A percentile compares a stretch with the other conserved stretches of the same genome.
phyloP scores from a whole-genome alignment of 805 yeast species.

The Metschnikowia vanudenii region DNA sequence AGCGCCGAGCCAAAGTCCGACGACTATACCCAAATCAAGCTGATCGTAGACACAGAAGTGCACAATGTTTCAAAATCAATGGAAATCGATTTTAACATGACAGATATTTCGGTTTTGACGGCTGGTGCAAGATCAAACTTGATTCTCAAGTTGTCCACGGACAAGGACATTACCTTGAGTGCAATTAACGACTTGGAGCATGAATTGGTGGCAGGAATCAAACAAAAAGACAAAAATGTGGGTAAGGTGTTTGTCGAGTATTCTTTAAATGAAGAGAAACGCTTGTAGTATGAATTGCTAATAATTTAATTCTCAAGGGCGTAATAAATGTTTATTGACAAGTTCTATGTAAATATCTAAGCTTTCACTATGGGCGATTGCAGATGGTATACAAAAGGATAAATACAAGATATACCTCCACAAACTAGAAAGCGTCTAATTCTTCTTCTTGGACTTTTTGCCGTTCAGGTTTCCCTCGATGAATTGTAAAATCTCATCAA shows the following conservation, averaged over 20 bases:
- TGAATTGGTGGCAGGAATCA: slow-evolving; percentile 16
- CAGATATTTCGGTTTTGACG: slow-evolving; percentile 47
- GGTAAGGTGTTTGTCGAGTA: slow-evolving; percentile 21
- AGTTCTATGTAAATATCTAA: slow-evolving; percentile 2
- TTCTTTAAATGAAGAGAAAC: slow-evolving; percentile 2
- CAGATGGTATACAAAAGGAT: slow-evolving; percentile 5
- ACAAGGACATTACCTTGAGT: slow-evolving; percentile 20
- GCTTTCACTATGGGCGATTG: background rate
- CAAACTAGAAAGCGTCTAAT: slow-evolving; percentile 3
- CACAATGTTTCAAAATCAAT: slow-evolving; percentile 21
- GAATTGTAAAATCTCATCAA: slow-evolving; percentile 70
- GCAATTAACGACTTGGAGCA: slow-evolving; percentile 13
- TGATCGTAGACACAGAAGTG: slow-evolving; percentile 37
- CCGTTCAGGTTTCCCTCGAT: slow-evolving; percentile 54
- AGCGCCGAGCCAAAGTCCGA: slow-evolving; percentile 54
- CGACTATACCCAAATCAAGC: slow-evolving; percentile 44
- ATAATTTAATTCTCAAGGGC: background rate
- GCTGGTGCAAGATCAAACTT: slow-evolving; percentile 59
- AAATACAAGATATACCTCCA: slow-evolving; percentile 10
- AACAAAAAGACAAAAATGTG: slow-evolving; percentile 14
- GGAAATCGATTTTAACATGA: slow-evolving; percentile 35
- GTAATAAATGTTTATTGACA: background rate
- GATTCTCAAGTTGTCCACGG: slow-evolving; percentile 29
- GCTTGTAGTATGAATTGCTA: background rate
- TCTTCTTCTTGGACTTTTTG: slow-evolving; percentile 22